Evolutionary conservation across 176 grass and related monocot species (phyloP), one percentile per base, ranked within the genome.

Genomic region (Rhipidocladum racemiflorum): DNA sequence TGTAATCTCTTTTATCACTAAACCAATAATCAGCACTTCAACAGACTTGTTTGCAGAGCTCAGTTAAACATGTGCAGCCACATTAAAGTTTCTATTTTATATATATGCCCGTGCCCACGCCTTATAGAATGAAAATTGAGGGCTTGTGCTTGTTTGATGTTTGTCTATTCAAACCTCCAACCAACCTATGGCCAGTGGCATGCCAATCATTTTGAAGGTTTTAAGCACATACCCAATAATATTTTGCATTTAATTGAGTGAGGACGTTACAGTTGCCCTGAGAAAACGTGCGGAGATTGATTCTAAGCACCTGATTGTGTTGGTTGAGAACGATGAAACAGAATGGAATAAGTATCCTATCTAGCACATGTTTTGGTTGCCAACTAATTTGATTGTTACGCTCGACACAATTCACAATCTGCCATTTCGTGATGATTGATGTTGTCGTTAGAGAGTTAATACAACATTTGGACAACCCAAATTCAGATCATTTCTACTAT

Each of bases 271-370:
- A 54, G 80, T 93, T 88, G 89, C 96, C 24, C 70, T 99, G 80
- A 95, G 91, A 72, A 99, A 99, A 84, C 90, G 91, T 39, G 96
- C 87, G 18, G 96, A 99, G 83, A 85, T 99, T 69, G 96, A 99
- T 83, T 74, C 93, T 9, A 99, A 91, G 79, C 61, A 93, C 85
- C 54, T 99, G 29, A 42, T 91, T 82, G 82, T 84, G 45, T 88
- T 95, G 80, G 72, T 90, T 71, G 88, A 99, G 78, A 85, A 88
- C 46, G 89, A 95, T 83, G 90, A 88, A 92, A 51, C 79, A 54
- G 90, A 99, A 85, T 73, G 88, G 87, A 91, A 82, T 51, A 74
- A 76, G 82, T 95, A 91, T 74, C 93, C 95, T 13, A 88, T n/a
- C n/a, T n/a, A n/a, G n/a, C n/a, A n/a, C n/a, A n/a, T n/a, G n/a